phyloP scores from a whole-genome alignment of 805 yeast genomes.

The Ogataea pignaliae region DNA sequence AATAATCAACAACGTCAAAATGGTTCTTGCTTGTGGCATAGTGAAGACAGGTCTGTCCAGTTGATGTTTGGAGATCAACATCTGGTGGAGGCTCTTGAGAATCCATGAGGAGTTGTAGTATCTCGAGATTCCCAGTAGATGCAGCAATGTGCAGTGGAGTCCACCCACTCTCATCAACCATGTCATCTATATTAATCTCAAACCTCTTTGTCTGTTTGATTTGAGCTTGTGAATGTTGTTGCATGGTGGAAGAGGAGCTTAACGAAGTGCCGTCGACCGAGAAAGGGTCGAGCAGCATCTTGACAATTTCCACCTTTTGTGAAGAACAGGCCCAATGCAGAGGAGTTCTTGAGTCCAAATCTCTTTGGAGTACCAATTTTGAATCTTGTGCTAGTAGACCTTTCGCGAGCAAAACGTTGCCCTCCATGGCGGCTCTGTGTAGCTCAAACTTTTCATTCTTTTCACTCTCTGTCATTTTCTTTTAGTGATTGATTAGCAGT shows the following conservation, averaged over 20 bases:
- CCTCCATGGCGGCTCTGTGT: slow-evolving; percentile 66
- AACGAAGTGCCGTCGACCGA: slow-evolving; percentile 10
- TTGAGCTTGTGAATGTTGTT: neutral
- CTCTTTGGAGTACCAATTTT: slow-evolving; percentile 42
- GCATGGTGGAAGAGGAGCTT: slow-evolving; percentile 3
- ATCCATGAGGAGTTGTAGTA: slow-evolving; percentile 46
- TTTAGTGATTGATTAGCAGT: too few species aligned
- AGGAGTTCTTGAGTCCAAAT: slow-evolving; percentile 75
- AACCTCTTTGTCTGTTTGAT: slow-evolving; percentile 10
- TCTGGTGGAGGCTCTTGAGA: slow-evolving; percentile 47
- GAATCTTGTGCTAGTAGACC: slow-evolving; percentile 49
- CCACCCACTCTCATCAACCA: slow-evolving; percentile 78
- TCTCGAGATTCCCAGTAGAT: slow-evolving; percentile 59
- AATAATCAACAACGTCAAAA: slow-evolving; percentile 43
- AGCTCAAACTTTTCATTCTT: slow-evolving; percentile 23
- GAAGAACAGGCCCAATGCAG: slow-evolving; percentile 85
- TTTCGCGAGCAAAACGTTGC: slow-evolving; percentile 47
- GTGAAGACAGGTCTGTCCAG: slow-evolving; percentile 73
- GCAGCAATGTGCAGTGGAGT: slow-evolving; percentile 81
- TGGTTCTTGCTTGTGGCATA: slow-evolving; percentile 72
- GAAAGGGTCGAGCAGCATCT: slow-evolving; percentile 38
- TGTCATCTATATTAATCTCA: slow-evolving; percentile 61
- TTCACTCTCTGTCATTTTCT: too few species aligned
- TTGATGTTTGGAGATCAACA: slow-evolving; percentile 52
- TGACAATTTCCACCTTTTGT: slow-evolving; percentile 48